phyloP scores from a whole-genome alignment of 768 basidiomycete genomes.

The Rhizopogon sp. region DNA sequence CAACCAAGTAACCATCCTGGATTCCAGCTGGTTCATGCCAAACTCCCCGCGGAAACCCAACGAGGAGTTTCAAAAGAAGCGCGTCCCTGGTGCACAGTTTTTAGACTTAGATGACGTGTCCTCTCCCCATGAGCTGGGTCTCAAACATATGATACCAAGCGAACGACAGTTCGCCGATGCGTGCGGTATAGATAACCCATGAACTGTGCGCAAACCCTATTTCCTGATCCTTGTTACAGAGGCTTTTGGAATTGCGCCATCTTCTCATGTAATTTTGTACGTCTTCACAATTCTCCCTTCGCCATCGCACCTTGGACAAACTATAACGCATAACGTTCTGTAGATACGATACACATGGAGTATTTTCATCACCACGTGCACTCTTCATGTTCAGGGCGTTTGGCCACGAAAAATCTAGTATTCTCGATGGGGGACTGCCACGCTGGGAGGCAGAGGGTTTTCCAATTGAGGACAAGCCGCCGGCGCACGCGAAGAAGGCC shows the following conservation, averaged over 20 bases:
- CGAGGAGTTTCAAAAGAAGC: conserved; percentile 62
- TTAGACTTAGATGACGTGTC: conserved; percentile 81
- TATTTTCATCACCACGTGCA: conserved; percentile 91
- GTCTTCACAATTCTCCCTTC: conserved; percentile 15
- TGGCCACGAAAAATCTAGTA: conserved; percentile 79
- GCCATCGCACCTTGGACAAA: neutral
- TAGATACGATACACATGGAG: conserved; percentile 86
- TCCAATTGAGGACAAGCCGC: conserved; percentile 37
- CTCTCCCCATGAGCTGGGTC: conserved; percentile 65
- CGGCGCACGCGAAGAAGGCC: conserved; percentile 18
- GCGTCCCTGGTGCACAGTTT: conserved; percentile 69
- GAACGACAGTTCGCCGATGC: conserved; percentile 66
- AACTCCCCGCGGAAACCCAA: conserved; percentile 64
- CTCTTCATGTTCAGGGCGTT: conserved; percentile 94
- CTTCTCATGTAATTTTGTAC: conserved; percentile 81
- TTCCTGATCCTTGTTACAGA: conserved; percentile 33
- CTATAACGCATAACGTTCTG: conserved; percentile 8
- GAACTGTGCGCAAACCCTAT: neutral
- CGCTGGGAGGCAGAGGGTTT: conserved; percentile 69
- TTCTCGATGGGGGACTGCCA: conserved; percentile 92
- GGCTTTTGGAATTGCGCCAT: conserved; percentile 63
- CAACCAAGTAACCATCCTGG: conserved; percentile 40
- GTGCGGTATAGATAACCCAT: conserved; percentile 54
- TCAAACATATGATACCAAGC: conserved; percentile 94
- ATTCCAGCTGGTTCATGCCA: conserved; percentile 95